Evolutionary conservation across 2,329 filamentous ascomycete genomes (phyloP).

Genomic region (Calonectria pseudoreteaudii): DNA sequence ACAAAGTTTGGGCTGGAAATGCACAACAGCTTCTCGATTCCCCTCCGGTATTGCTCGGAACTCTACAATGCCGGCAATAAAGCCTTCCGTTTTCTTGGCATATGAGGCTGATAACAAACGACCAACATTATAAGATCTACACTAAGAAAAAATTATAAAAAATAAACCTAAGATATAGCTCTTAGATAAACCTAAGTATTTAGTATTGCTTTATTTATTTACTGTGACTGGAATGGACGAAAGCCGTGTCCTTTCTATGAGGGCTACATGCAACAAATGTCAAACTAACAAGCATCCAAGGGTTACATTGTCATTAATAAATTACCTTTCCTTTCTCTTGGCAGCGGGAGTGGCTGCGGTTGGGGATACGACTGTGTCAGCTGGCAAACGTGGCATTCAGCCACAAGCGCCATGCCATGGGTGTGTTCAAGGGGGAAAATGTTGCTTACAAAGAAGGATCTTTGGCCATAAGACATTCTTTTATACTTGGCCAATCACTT

Average conservation of each 20-base stretch:
- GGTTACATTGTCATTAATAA: not conserved
- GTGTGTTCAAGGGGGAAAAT: not conserved
- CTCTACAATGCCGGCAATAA: not conserved
- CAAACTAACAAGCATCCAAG: no score
- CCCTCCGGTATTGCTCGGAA: not conserved
- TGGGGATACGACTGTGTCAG: not conserved
- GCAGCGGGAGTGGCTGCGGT: not conserved
- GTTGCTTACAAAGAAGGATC: not conserved
- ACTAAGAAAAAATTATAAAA: no score
- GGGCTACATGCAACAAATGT: no score
- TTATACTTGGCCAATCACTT: not conserved
- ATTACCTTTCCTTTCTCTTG: not conserved
- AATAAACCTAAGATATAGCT: no score
- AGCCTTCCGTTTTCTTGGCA: not conserved
- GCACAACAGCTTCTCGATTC: not conserved
- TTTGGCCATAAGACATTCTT: not conserved
- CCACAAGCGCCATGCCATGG: not conserved
- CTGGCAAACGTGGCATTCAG: not conserved
- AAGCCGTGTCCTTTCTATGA: no score
- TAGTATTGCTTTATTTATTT: no score
- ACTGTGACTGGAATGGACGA: no score
- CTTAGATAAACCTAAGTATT: no score
- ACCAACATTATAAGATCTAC: not conserved
- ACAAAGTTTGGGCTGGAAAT: not conserved
- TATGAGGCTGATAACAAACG: no score